Evolutionary conservation across 2,329 filamentous ascomycete genomes (phyloP), one percentile per base, ranked within the genome.

Genomic region (Verticillium klebahnii): DNA sequence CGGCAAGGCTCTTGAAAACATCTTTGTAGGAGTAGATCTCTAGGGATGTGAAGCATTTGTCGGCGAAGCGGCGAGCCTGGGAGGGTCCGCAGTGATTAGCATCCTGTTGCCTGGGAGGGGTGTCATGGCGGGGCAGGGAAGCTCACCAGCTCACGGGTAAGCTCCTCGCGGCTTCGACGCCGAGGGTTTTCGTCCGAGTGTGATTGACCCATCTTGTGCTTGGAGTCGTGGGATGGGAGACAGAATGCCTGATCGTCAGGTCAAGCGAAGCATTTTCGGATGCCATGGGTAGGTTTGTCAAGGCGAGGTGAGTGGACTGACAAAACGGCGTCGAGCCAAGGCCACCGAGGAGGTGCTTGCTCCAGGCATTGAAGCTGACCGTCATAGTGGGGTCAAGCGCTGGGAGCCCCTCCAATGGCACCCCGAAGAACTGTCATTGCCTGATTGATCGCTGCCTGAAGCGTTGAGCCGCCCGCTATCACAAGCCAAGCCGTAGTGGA

Each of bases 21-120:
- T 90, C 86, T 68, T 87, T 88, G 74, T 91, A 86, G 36, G 85
- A 90, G 74, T 90, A 91, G 34, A 91, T 78, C 73, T 93, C 90
- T 61, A 92, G 80, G 1, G 87, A 82, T 0, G 86, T 86, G 74
- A 90, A 92, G 74, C 87, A 90, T 69, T 87, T 88, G 62, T 86
- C 82, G 61, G 86, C 88, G 71, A 92, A 92, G 67, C 77, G 83
- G 61, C 78, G 74, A 65, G 85, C 85, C 86, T 89, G 62, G 2
- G 6, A 15, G 12, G 4, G 7, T 45, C n/a, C 32, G 34, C 29
- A 11, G 34, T 25, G 19, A 19, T 52, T 8, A 52, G 45, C 19
- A 23, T 52, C 2, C 19, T 50, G 40, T 50, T 52, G 45, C 45
- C 45, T 52, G 8, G 19, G 45, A 23, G 19, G 45, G n/a, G 45